Evolutionary conservation across 2,329 filamentous ascomycete species (phyloP).

Genomic region (Boeremia lycopersici): DNA sequence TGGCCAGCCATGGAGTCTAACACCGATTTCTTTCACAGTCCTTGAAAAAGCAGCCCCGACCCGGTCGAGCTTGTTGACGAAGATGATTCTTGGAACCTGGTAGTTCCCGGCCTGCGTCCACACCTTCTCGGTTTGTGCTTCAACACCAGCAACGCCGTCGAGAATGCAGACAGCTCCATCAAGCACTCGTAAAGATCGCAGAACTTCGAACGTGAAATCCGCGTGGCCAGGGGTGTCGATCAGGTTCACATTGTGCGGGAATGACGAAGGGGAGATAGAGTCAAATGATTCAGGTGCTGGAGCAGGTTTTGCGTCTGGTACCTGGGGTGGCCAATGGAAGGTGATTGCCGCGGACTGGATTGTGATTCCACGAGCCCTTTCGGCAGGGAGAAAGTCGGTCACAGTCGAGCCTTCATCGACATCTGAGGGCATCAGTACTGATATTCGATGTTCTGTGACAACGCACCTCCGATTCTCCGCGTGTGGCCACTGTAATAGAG

Average conservation of each 20-base stretch:
- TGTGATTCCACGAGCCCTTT: conserved; percentile 90
- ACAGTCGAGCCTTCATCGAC: conserved; percentile 97
- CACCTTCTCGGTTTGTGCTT: conserved; percentile 95
- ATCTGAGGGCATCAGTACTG: conserved; percentile 54
- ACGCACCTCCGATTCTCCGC: conserved; percentile 73
- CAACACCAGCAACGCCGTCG: conserved; percentile 90
- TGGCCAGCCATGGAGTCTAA: conserved; percentile 80
- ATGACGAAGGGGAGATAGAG: conserved; percentile 54
- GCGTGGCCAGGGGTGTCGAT: conserved; percentile 98
- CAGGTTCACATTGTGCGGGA: conserved; percentile 58
- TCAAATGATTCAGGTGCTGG: conserved; percentile 39
- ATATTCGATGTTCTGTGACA: background rate
- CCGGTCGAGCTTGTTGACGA: conserved; percentile 84
- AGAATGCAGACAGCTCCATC: conserved; percentile 93
- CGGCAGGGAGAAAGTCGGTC: conserved; percentile 93
- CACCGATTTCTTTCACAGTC: conserved; percentile 84
- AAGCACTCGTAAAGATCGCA: conserved; percentile 84
- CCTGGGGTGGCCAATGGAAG: conserved; percentile 81
- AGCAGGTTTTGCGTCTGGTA: conserved; percentile 43
- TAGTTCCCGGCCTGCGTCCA: conserved; percentile 91
- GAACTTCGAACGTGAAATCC: conserved; percentile 96
- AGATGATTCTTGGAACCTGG: conserved; percentile 80
- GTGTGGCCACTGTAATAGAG: conserved; percentile 95
- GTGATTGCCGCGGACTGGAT: conserved; percentile 98
- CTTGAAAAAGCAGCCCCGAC: conserved; percentile 82